These are phyloP conservation scores for Alnus glutinosa DNA, from an alignment of 306 rosid species.

Conservation along the genomic window DNA sequence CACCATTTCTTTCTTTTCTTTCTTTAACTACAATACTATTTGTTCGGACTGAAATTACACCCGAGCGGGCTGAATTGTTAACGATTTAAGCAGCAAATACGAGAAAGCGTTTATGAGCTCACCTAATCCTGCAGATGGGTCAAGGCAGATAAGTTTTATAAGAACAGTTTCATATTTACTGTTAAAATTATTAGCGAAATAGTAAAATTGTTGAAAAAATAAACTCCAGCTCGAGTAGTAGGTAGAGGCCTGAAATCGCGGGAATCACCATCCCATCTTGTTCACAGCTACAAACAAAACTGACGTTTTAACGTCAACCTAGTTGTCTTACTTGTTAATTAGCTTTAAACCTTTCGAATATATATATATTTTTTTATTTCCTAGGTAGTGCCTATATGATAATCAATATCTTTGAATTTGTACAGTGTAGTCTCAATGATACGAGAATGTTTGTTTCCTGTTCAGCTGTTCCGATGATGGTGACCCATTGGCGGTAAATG, in stretches of 20 bases:
- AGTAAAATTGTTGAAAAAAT: too few relatives aligned
- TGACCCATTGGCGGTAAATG: slow-evolving; percentile 26
- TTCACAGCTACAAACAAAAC: slow-evolving; percentile 1
- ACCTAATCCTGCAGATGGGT: too few relatives aligned
- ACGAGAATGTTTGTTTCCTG: slow-evolving; percentile 31
- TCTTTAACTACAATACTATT: background rate
- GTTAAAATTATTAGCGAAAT: too few relatives aligned
- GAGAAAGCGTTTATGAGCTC: too few relatives aligned
- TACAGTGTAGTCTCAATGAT: slow-evolving; percentile 2
- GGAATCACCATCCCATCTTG: too few relatives aligned
- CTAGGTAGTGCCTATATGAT: background rate
- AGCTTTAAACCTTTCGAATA: background rate
- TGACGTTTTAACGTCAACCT: slow-evolving; percentile 8
- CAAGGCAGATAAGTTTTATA: too few relatives aligned
- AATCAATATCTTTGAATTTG: background rate
- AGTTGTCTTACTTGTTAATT: background rate
- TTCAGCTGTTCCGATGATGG: slow-evolving; percentile 43
- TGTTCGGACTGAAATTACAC: too few relatives aligned
- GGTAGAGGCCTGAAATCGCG: too few relatives aligned
- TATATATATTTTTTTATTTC: background rate
- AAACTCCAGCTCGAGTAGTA: too few relatives aligned
- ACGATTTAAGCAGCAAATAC: too few relatives aligned
- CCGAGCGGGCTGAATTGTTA: too few relatives aligned
- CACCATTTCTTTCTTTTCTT: background rate
- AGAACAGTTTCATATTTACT: too few relatives aligned